A percentile compares a stretch with the other conserved stretches of the same genome.
These are phyloP conservation scores for Viola odorata DNA, from an alignment of 345 rosid species.

Conservation along the genomic window DNA sequence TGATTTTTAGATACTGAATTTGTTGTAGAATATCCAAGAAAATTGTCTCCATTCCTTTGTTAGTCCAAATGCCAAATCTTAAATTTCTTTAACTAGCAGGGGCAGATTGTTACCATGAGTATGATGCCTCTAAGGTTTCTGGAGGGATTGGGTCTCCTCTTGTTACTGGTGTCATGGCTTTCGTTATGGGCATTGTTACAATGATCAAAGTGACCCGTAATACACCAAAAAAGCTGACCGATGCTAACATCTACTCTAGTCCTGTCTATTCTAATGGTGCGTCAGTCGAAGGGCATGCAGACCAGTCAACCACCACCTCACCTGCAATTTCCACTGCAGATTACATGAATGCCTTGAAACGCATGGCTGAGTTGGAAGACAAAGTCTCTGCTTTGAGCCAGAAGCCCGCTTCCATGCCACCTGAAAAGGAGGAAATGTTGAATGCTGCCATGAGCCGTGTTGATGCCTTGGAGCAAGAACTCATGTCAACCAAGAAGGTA, in stretches of 20 bases:
- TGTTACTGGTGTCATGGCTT: conserved; percentile 74
- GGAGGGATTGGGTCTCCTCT: conserved; percentile 53
- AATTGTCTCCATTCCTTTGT: background rate
- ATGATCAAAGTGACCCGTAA: conserved; percentile 70
- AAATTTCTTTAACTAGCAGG: conserved; percentile 15
- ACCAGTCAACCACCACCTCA: conserved; percentile 12
- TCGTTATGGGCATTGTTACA: conserved; percentile 74
- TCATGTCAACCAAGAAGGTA: conserved; percentile 76
- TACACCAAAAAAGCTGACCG: conserved; percentile 63
- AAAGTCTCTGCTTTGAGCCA: conserved; percentile 43
- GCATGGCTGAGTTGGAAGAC: conserved; percentile 81
- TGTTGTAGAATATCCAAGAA: too few species aligned
- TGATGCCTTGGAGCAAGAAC: conserved; percentile 73
- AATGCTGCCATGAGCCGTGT: conserved; percentile 62
- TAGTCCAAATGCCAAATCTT: background rate
- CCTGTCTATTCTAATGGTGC: conserved; percentile 36
- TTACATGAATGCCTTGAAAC: conserved; percentile 53
- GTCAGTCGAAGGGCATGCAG: conserved; percentile 26
- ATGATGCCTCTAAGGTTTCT: conserved; percentile 33
- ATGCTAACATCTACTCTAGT: conserved; percentile 50
- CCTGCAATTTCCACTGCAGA: conserved; percentile 44
- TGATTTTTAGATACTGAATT: too few species aligned
- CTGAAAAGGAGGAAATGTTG: conserved; percentile 78
- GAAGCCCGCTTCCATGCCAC: conserved; percentile 53
- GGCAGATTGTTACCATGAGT: conserved; percentile 32